Percentiles rank a stretch among this genome's conserved stretches.
These are phyloP conservation scores for Fusarium hostae DNA, from an alignment of 2,329 filamentous ascomycete species.

Conservation along the genomic window DNA sequence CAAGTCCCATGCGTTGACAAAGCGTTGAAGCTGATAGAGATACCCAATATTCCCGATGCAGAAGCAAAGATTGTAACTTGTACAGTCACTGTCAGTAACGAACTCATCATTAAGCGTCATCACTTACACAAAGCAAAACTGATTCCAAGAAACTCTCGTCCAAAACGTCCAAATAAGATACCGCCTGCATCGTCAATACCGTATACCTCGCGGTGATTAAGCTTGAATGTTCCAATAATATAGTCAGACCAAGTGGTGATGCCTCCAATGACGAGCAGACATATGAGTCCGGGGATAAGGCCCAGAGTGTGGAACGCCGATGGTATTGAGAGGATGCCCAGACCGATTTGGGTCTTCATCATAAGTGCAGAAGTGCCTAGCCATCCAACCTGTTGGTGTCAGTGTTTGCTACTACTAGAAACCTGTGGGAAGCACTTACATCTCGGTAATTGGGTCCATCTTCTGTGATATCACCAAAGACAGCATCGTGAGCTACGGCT, in stretches of 20 bases:
- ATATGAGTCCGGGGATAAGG: slow-evolving; percentile 59
- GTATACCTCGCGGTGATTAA: slow-evolving; percentile 62
- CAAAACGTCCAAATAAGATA: slow-evolving; percentile 60
- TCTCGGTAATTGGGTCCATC: slow-evolving; percentile 47
- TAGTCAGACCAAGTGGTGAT: slow-evolving; percentile 63
- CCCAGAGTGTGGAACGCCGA: slow-evolving; percentile 58
- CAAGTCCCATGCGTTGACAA: slow-evolving; percentile 53
- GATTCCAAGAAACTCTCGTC: slow-evolving; percentile 55
- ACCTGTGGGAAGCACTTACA: slow-evolving; percentile 26
- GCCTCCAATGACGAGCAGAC: slow-evolving; percentile 52
- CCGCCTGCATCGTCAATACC: slow-evolving; percentile 63
- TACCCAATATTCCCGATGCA: slow-evolving; percentile 41
- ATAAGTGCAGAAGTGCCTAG: slow-evolving; percentile 57
- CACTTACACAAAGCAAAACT: slow-evolving; percentile 49
- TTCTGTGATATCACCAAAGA: slow-evolving; percentile 47
- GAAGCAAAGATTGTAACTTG: slow-evolving; percentile 35
- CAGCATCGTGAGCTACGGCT: slow-evolving; percentile 41
- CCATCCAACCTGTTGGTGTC: slow-evolving; percentile 53
- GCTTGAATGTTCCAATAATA: slow-evolving; percentile 62
- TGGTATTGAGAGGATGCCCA: slow-evolving; percentile 61
- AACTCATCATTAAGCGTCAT: rapidly evolving
- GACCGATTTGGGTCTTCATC: slow-evolving; percentile 60
- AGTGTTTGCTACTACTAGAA: neutral
- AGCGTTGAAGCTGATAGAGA: slow-evolving; percentile 54
- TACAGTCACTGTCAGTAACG: neutral